A percentile compares a stretch with the other conserved stretches of the same genome.
These are phyloP conservation scores for Acer negundo DNA, from an alignment of 345 rosid genomes.

Conservation along the genomic window DNA sequence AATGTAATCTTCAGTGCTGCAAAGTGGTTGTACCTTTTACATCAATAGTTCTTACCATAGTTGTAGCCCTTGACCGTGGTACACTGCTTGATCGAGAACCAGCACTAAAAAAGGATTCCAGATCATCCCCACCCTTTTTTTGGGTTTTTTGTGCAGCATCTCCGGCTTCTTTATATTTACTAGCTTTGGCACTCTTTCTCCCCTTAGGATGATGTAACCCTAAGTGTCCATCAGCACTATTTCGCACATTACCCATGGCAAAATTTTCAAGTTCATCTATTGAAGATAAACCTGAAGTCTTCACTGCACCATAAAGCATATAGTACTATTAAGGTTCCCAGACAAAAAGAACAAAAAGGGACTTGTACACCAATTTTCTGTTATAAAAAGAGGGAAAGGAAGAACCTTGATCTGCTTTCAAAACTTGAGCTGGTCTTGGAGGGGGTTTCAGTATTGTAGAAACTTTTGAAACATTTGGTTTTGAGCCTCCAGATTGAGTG, in stretches of 20 bases:
- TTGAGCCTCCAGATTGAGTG: constrained; percentile 38
- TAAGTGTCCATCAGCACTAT: constrained; percentile 33
- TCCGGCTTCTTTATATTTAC: constrained; percentile 60
- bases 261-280: constrained; percentile 79
- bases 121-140: constrained; percentile 53
- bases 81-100: constrained; percentile 70
- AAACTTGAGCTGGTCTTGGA: constrained; percentile 60
- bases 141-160: constrained; percentile 42
- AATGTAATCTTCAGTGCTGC: constrained; percentile 2
- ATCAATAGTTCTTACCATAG: constrained; percentile 49
- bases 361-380: constrained; percentile 1
- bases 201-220: constrained; percentile 24
- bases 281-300: constrained; percentile 48
- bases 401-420: constrained; percentile 57
- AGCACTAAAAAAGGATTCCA: constrained; percentile 56
- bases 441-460: constrained; percentile 59
- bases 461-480: constrained; percentile 31
- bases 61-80: constrained; percentile 60
- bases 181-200: constrained; percentile 27
- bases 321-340: constrained; percentile 19
- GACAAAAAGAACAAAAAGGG: constrained; percentile 9
- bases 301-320: constrained; percentile 45
- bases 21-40: constrained; percentile 9
- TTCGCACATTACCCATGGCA: constrained; percentile 54
- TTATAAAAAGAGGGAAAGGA: constrained; percentile 21